Base-by-base conservation (phyloP, 768 basidiomycete species). In the Hysterangium stoloniferum region DNA sequence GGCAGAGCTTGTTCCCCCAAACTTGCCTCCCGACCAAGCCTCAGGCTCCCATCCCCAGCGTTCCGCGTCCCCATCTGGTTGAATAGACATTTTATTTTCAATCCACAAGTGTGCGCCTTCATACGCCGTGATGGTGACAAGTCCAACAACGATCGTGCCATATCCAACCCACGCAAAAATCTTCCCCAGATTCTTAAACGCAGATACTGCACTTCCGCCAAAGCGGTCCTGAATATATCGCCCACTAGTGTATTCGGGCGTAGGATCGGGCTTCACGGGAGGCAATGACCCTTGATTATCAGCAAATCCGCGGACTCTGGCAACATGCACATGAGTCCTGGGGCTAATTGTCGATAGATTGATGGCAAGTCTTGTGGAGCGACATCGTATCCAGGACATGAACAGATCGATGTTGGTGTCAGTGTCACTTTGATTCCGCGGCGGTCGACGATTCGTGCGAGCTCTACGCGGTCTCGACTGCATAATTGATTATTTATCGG, bases 41-140 rank as follows among this genome's bases (percentile, higher is more conserved):
- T 82, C 78, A 3, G 71, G 59, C 59, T 82, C 73, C 86, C 85
- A 87, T 59, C 82, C 77, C 79, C 80, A 88, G 52, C 67, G 70
- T 41, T 66, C 67, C 13, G 67, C 67, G 38, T 82, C 79, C 33
- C 71, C 64, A 56, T 86, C 80, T 35, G 56, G 56, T 44, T 81
- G 74, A 11, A 72, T 40, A 77, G 34, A 66, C 52, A 71, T 75
- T 32, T 76, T 65, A 28, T 73, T 69, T 63, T 87, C 85, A 13
- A 84, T 79, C 71, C 76, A 86, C 44, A 76, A 55, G 57, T 87
- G 85, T 6, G 73, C 63, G 13, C 68, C 74, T 55, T 80, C 79
- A 56, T 74, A 81, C n/a, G 67, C 71, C 0, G 74, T 64, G 53
- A 65, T 64, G 27, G 72, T 66, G n/a, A 73, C 69, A 29, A 72